Conservation (phyloP, 805 yeast genomes). For the Lipomyces oligophaga region DNA sequence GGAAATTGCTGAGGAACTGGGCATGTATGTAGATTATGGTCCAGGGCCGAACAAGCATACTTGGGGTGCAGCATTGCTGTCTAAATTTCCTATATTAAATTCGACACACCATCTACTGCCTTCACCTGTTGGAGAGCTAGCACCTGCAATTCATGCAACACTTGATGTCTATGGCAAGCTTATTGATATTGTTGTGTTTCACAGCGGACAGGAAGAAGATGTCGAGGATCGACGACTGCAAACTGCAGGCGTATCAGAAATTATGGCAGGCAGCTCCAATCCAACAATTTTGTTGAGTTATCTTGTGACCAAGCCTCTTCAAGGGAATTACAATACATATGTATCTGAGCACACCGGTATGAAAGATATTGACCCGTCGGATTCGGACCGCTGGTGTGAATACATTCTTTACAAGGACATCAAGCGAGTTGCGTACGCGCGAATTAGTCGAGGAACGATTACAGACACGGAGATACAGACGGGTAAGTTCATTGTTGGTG, state of each 20-base stretch:
- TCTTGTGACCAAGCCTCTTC: conserved; percentile 78
- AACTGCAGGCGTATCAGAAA: conserved; percentile 64
- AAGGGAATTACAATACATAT: conserved; percentile 89
- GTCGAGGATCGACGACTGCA: conserved; percentile 88
- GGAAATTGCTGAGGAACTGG: conserved; percentile 83
- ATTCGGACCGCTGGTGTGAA: conserved; percentile 98
- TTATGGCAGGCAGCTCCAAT: conserved; percentile 73
- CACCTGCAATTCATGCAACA: conserved; percentile 97
- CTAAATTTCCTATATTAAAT: conserved; percentile 88
- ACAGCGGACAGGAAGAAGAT: conserved; percentile 97
- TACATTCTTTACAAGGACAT: conserved; percentile 84
- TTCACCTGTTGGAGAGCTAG: conserved; percentile 95
- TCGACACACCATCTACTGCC: conserved; percentile 91
- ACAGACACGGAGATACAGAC: conserved; percentile 97
- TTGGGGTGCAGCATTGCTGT: conserved; percentile 92
- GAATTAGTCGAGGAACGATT: conserved; percentile 86
- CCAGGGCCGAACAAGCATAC: conserved; percentile 98
- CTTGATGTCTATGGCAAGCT: conserved; percentile 81
- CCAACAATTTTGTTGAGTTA: conserved; percentile 89
- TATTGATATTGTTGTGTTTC: conserved; percentile 94
- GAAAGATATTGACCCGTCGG: conserved; percentile 89
- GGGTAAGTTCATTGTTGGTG: conserved; percentile 74
- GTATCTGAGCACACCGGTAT: conserved; percentile 80
- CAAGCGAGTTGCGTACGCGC: conserved; percentile 86
- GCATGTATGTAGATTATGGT: conserved; percentile 93